Percentiles rank a stretch among this genome's conserved stretches.
phyloP scores from a whole-genome alignment of 2,329 filamentous ascomycete species.

The Colletotrichum scovillei region DNA sequence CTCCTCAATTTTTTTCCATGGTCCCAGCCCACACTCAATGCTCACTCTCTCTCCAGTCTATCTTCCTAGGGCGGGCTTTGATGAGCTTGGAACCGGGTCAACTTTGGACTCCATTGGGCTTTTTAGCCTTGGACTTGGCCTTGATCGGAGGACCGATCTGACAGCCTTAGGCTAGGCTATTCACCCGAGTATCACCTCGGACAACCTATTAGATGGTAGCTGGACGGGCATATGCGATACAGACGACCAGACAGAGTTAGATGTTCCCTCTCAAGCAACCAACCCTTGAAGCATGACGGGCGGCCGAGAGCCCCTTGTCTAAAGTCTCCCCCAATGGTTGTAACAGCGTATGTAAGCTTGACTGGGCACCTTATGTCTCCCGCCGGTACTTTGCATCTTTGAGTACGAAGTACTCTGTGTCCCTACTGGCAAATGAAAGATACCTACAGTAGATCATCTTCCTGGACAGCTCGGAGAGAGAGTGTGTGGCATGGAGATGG shows the following conservation, averaged over 20 bases:
- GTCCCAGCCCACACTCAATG: not conserved
- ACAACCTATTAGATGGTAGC: not conserved
- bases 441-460: not conserved
- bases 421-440: not conserved
- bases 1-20: constrained; percentile 29
- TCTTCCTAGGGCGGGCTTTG: constrained; percentile 13
- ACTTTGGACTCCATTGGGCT: not conserved
- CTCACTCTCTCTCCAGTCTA: not conserved
- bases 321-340: constrained; percentile 16
- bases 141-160: not conserved
- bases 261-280: not conserved
- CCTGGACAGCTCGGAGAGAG: not conserved
- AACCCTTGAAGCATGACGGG: not conserved
- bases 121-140: not conserved
- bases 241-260: not conserved
- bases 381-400: constrained; percentile 4
- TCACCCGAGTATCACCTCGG: not conserved
- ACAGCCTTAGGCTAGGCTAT: not conserved
- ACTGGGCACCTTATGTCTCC: not conserved
- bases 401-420: not conserved
- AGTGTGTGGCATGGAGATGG: constrained; percentile 6
- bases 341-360: constrained; percentile 25
- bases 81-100: constrained; percentile 10
- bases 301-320: constrained; percentile 5
- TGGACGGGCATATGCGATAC: not conserved